Percentiles rank a stretch among this genome's conserved stretches.
Conservation (phyloP, 805 yeast species). For the Yamadazyma tumulicola region DNA sequence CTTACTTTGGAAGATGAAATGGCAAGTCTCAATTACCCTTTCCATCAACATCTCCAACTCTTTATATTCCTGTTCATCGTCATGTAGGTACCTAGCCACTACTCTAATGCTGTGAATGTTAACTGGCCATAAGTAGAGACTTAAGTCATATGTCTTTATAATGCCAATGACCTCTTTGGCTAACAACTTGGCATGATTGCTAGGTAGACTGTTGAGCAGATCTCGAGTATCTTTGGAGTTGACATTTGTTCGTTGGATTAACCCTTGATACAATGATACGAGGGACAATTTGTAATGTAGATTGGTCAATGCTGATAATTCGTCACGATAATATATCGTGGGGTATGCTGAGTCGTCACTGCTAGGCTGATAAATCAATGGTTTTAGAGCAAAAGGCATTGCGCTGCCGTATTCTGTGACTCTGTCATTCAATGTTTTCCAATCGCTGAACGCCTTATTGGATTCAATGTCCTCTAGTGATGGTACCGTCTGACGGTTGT, state of each 20-base stretch:
- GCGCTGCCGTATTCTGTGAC: conserved; percentile 27
- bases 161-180: conserved; percentile 39
- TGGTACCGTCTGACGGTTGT: conserved; percentile 21
- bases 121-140: conserved; percentile 31
- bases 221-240: conserved; percentile 14
- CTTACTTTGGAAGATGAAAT: conserved; percentile 13
- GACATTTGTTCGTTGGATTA: conserved; percentile 17
- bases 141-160: conserved; percentile 33
- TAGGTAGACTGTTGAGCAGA: conserved; percentile 22
- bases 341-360: conserved; percentile 25
- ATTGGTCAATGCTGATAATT: conserved; percentile 29
- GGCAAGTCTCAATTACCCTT: conserved; percentile 14
- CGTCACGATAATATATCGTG: conserved; percentile 32
- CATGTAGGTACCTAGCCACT: conserved; percentile 21
- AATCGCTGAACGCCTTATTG: conserved; percentile 21
- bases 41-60: conserved; percentile 19
- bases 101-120: conserved; percentile 31
- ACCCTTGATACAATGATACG: conserved; percentile 27
- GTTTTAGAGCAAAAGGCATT: conserved; percentile 29
- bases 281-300: conserved; percentile 29
- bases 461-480: conserved; percentile 22
- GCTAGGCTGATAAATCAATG: conserved; percentile 27
- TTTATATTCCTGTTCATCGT: conserved; percentile 18
- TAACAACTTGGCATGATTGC: conserved; percentile 21
- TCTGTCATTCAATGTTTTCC: conserved; percentile 23